phyloP scores from a whole-genome alignment of 768 basidiomycete species.

The Rhizopogon salebrosus region DNA sequence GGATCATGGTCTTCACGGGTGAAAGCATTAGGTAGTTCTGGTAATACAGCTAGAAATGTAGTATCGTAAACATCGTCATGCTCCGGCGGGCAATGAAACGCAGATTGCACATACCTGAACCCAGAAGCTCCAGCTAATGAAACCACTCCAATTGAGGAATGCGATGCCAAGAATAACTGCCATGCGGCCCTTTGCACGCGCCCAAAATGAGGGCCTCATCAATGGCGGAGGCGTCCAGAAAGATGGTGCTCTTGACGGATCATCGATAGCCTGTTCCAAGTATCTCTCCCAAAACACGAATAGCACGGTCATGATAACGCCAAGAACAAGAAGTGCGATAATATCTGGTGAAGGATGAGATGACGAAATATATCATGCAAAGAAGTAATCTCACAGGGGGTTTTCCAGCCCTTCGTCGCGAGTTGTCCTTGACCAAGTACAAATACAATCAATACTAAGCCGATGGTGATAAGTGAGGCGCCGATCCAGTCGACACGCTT shows the following conservation, averaged over 20 bases:
- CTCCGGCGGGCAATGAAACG: slow-evolving; percentile 19
- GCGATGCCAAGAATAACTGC: slow-evolving; percentile 58
- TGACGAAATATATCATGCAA: slow-evolving; percentile 9
- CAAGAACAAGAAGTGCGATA: slow-evolving; percentile 60
- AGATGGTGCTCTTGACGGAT: slow-evolving; percentile 15
- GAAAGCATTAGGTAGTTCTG: slow-evolving; percentile 54
- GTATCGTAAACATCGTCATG: not conserved
- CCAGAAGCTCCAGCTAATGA: slow-evolving; percentile 52
- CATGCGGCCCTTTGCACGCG: slow-evolving; percentile 55
- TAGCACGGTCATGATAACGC: slow-evolving; percentile 44
- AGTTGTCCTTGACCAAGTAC: slow-evolving; percentile 64
- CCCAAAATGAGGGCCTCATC: slow-evolving; percentile 61
- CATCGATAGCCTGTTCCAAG: slow-evolving; percentile 37
- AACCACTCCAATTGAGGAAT: slow-evolving; percentile 58
- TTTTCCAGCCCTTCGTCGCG: slow-evolving; percentile 57
- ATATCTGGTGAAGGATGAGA: slow-evolving; percentile 46
- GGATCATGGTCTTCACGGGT: slow-evolving; percentile 58
- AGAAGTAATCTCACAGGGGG: slow-evolving; percentile 39
- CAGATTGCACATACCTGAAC: slow-evolving; percentile 27
- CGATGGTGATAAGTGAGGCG: slow-evolving; percentile 56
- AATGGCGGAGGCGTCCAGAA: slow-evolving; percentile 50
- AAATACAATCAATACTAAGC: slow-evolving; percentile 67
- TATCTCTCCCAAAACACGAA: slow-evolving; percentile 68
- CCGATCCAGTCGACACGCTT: slow-evolving; percentile 75
- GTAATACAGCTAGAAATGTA: slow-evolving; percentile 53